Evolutionary conservation across 1,284 basidiomycete species (phyloP), one percentile per base, ranked within the genome.

Genomic region (Stygiomarasmius scandens): DNA sequence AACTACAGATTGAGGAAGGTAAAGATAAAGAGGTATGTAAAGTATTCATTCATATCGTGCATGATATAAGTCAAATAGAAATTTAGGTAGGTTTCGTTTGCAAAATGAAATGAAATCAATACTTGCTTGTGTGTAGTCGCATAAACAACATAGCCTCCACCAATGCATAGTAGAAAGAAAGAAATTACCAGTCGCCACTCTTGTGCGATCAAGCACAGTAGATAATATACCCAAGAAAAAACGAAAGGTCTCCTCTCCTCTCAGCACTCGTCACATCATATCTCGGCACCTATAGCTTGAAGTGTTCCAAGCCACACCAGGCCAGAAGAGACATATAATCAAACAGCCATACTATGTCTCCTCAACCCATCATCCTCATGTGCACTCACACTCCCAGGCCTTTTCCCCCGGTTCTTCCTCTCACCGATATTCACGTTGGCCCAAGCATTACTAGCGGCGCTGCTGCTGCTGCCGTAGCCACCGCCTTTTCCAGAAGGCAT

Each of bases 341-440:
- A 57, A 29, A 57, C 55, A 9, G 50, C 49, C 27, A 36, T 20
- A 29, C 55, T 57, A 27, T 57, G 55, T 38, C 55, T 52, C 50
- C 55, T 52, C 19, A 14, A 41, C 1, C 24, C 43, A 22, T 57
- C 55, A 25, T 57, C 50, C 2, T 48, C 55, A 23, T 29, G 19
- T 12, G 20, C 43, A 44, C 47, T 41, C 11, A 22, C 46, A 9
- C 25, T 49, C 16, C 32, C 48, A 19, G 34, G n/a, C 16, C 38
- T 34, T 29, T 32, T 54, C 20, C 32, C 46, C 16, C 51, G 52
- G 22, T 45, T 56, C 34, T 43, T 54, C 47, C 58, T 52, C 24
- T 56, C 55, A 25, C 54, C 46, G 19, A 56, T 41, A 29, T 59
- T 59, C 6, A 56, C 38, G 16, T 41, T 41, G 8, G 38, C 58